Evolutionary conservation across 2,329 filamentous ascomycete species (phyloP).

Genomic region (Davidsoniella australis): DNA sequence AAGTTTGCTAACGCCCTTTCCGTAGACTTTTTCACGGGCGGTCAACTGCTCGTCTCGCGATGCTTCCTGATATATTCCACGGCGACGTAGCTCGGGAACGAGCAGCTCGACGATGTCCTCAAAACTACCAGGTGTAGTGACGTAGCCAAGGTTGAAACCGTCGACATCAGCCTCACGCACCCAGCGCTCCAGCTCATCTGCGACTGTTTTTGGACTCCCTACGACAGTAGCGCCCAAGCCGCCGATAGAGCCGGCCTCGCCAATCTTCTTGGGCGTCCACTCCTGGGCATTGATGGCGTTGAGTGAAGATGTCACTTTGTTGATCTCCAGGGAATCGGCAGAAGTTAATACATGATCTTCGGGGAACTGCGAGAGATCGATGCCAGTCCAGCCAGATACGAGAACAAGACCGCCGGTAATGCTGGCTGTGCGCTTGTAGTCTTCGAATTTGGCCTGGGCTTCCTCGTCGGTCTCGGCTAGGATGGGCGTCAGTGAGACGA

Average conservation of each 20-base stretch:
- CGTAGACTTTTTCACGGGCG: constrained; percentile 44
- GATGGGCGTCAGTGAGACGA: constrained; percentile 32
- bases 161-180: constrained; percentile 26
- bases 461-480: constrained; percentile 33
- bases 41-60: constrained; percentile 25
- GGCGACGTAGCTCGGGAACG: constrained; percentile 18
- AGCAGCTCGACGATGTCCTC: constrained; percentile 20
- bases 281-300: constrained; percentile 26
- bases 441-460: constrained; percentile 32
- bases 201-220: constrained; percentile 25
- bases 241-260: constrained; percentile 26
- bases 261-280: constrained; percentile 28
- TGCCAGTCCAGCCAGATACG: constrained; percentile 41
- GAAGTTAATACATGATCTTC: constrained; percentile 39
- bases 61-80: constrained; percentile 19
- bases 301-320: constrained; percentile 32
- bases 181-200: constrained; percentile 29
- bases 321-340: constrained; percentile 34
- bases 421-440: constrained; percentile 33
- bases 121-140: constrained; percentile 24
- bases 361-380: constrained; percentile 39
- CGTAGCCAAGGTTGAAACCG: constrained; percentile 26
- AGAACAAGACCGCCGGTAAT: constrained; percentile 36
- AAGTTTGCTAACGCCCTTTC: constrained; percentile 37
- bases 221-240: constrained; percentile 22